Evolutionary conservation across 257 asterid genomes (phyloP).

Genomic region (Gynochthodes officinalis): DNA sequence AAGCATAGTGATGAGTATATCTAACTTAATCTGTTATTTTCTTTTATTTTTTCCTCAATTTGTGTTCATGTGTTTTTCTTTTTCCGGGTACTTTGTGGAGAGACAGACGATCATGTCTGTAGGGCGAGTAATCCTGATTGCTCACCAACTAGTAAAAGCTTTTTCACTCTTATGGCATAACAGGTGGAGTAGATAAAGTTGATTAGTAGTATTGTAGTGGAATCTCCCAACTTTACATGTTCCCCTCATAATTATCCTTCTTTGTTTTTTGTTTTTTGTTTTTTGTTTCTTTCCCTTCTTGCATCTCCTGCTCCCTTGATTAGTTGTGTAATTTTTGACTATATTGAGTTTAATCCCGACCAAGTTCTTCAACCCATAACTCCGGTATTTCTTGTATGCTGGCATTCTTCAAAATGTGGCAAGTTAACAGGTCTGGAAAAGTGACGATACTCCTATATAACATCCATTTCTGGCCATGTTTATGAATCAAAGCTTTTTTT

Average conservation of each 20-base stretch:
- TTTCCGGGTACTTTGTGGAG: slow-evolving; percentile 24
- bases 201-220: slow-evolving; percentile 31
- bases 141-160: slow-evolving; percentile 46
- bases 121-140: slow-evolving; percentile 33
- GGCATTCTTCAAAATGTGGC: not conserved
- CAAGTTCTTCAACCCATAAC: no score
- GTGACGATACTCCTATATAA: no score
- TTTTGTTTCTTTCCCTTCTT: no score
- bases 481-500: no score
- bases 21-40: not conserved
- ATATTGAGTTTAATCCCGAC: not conserved
- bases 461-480: not conserved
- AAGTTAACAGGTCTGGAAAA: not conserved
- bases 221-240: slow-evolving; percentile 44
- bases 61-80: slow-evolving; percentile 13
- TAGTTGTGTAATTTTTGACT: not conserved
- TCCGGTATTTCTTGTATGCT: no score
- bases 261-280: no score
- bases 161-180: slow-evolving; percentile 23
- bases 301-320: not conserved
- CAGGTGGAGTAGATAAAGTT: slow-evolving; percentile 32
- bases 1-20: slow-evolving; percentile 1
- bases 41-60: slow-evolving; percentile 6
- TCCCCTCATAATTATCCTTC: slow-evolving; percentile 30
- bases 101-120: slow-evolving; percentile 24